Conservation (phyloP, 2,329 filamentous ascomycete species). For the Metarhizium humberi region DNA sequence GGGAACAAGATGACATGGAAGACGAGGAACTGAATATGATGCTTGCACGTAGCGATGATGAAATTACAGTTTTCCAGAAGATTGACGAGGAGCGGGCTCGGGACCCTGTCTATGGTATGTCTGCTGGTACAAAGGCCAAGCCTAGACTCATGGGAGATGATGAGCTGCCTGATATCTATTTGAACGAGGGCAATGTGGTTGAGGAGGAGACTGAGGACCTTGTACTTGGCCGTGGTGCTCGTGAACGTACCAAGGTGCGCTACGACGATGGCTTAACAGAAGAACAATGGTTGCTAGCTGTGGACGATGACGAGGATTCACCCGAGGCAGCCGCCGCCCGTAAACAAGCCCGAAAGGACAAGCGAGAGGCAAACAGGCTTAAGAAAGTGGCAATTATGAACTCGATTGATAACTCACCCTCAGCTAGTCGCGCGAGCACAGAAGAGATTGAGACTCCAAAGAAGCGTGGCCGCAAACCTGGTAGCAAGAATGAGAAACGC, state of each 20-base stretch:
- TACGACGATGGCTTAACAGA: conserved; percentile 97
- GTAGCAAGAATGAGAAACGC: conserved; percentile 69
- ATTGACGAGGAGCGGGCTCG: conserved; percentile 68
- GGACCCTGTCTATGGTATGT: conserved; percentile 62
- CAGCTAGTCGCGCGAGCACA: conserved; percentile 71
- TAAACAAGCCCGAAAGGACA: conserved; percentile 78
- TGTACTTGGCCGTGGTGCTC: conserved; percentile 74
- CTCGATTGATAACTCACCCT: conserved; percentile 58
- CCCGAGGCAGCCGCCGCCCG: conserved; percentile 88
- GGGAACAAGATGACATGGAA: conserved; percentile 93
- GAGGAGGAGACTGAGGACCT: conserved; percentile 71
- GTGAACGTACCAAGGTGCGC: conserved; percentile 86
- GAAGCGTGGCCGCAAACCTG: conserved; percentile 77
- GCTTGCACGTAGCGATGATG: conserved; percentile 77
- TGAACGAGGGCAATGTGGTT: conserved; percentile 75
- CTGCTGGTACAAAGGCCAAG: conserved; percentile 48
- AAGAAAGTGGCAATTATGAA: conserved; percentile 37
- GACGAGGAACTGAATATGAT: conserved; percentile 95
- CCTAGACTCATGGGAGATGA: conserved; percentile 78
- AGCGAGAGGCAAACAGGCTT: conserved; percentile 66
- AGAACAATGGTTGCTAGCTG: conserved; percentile 97
- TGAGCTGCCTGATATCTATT: conserved; percentile 89
- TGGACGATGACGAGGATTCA: conserved; percentile 91
- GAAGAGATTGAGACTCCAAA: conserved; percentile 70
- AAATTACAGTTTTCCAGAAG: conserved; percentile 68